Evolutionary conservation across 257 asterid genomes (phyloP).

Genomic region (Solanum habrochaites): DNA sequence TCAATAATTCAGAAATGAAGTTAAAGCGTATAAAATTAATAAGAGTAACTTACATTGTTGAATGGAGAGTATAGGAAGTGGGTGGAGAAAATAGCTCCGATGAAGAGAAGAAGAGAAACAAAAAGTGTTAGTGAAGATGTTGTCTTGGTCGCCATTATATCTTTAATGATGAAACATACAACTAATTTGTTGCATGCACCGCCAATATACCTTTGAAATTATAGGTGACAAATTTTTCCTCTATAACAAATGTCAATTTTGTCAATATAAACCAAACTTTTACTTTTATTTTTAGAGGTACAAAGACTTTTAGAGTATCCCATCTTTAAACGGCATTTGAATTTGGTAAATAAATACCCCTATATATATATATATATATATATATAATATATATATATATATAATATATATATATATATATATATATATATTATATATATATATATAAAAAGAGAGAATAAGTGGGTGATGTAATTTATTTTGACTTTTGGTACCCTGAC

Average conservation of each 20-base stretch:
- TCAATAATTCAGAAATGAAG: too few species aligned
- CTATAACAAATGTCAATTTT: background rate
- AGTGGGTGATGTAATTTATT: background rate
- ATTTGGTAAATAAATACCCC: background rate
- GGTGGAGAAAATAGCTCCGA: constrained; percentile 70
- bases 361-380: background rate
- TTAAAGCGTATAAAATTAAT: background rate
- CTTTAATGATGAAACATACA: background rate
- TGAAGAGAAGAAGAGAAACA: constrained; percentile 28
- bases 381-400: background rate
- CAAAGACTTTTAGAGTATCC: background rate
- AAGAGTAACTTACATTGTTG: constrained; percentile 26
- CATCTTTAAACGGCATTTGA: background rate
- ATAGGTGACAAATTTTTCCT: background rate
- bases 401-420: background rate
- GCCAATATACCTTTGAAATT: background rate
- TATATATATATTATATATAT: background rate
- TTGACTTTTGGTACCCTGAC: background rate
- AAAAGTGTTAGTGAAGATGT: constrained; percentile 29
- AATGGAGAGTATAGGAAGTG: constrained; percentile 51
- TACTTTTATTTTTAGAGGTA: background rate
- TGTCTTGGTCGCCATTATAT: background rate
- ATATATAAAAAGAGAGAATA: background rate
- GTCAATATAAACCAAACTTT: background rate
- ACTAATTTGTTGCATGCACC: background rate